Conservation (phyloP, 495 filamentous ascomycete species). For the Trichoderma gamsii region DNA sequence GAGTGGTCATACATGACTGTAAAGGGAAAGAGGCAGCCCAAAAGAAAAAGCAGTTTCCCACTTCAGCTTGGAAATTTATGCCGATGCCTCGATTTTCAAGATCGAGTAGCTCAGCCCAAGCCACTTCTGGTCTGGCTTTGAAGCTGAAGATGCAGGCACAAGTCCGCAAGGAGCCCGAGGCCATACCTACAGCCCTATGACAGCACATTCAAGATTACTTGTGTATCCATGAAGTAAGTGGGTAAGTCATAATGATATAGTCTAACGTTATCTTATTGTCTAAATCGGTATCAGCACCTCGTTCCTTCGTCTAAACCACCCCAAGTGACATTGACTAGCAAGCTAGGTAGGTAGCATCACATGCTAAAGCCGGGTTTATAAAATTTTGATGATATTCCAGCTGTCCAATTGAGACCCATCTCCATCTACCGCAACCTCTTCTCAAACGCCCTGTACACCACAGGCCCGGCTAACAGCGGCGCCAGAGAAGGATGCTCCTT, state of each 20-base stretch:
- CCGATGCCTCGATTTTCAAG: background rate
- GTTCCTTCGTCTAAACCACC: too few relatives aligned
- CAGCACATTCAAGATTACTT: too few relatives aligned
- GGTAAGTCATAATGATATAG: too few relatives aligned
- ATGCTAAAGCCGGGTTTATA: too few relatives aligned
- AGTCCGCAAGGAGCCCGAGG: too few relatives aligned
- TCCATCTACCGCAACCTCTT: conserved; percentile 15
- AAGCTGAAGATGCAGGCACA: background rate
- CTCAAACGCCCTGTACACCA: conserved; percentile 23
- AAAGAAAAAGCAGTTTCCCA: background rate
- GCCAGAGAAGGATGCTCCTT: conserved; percentile 19
- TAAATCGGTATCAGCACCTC: too few relatives aligned
- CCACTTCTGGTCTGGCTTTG: background rate
- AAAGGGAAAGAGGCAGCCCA: background rate
- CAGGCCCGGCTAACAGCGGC: conserved; percentile 26
- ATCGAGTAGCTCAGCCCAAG: background rate
- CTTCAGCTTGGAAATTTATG: background rate
- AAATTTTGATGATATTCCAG: background rate
- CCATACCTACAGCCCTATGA: too few relatives aligned
- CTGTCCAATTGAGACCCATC: background rate
- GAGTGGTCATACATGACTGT: background rate
- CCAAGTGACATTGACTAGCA: too few relatives aligned
- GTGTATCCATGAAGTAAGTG: too few relatives aligned
- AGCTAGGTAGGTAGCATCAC: too few relatives aligned
- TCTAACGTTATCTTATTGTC: too few relatives aligned